Base-by-base conservation (phyloP, 2,329 filamentous ascomycete species). In the Eutypella sp. region DNA sequence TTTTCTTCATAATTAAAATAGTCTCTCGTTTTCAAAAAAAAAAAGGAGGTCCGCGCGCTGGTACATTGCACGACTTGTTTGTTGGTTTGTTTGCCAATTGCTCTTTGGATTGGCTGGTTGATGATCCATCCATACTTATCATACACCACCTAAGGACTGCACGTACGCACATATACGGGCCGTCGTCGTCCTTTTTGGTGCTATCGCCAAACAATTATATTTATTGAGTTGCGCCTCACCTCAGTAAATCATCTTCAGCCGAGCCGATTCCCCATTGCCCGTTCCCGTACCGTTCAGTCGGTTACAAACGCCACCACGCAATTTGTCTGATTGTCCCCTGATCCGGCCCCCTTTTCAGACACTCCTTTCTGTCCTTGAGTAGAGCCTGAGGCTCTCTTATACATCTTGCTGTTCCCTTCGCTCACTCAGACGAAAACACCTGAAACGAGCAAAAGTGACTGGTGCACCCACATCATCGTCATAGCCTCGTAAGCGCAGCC, bases 391-490 rank as follows among this genome's bases (percentile, higher is more conserved):
- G 53, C 51, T 47, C 37, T 49, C 49, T 51, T 24, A 52, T 19
- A 49, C 44, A 23, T 47, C 50, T 31, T 52, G 47, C 50, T 46
- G 42, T 42, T 57, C 48, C 47, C 49, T 36, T 49, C 44, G 49
- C 46, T 47, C 50, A 41, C 40, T 51, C 48, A 46, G 41, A 61
- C 57, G 61, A 57, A 61, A 62, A 58, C 57, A 62, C 58, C 57
- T 72, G 69, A 71, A 72, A 72, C 69, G 57, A 57, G 59, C n/a
- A 61, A 57, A 47, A 48, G 58, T 39, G 36, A 23, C 36, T 39
- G 36, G 36, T n/a, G 54, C 52, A 52, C 54, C 45, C 48, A 47
- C 47, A 44, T 41, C 20, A 16, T 31, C 29, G 29, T 40, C 50
- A n/a, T n/a, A n/a, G n/a, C n/a, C n/a, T n/a, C n/a, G n/a, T n/a